These are phyloP conservation scores for Exophiala sp. DNA, from an alignment of 2,329 filamentous ascomycete genomes.

Conservation along the genomic window DNA sequence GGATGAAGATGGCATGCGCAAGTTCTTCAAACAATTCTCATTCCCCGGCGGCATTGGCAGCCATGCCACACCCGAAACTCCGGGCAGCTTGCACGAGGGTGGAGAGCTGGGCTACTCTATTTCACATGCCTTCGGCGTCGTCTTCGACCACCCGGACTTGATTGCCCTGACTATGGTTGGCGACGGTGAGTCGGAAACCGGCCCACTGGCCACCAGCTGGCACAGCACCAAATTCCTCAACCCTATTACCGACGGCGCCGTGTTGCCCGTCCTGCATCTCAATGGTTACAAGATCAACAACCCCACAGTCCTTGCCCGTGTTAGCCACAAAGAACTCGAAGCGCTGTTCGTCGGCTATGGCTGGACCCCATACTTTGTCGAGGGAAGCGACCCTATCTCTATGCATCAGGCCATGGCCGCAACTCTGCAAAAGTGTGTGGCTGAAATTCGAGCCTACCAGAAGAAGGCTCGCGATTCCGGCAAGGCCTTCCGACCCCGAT, in stretches of 20 bases:
- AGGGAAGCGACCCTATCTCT: slow-evolving; percentile 63
- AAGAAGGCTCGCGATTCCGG: slow-evolving; percentile 65
- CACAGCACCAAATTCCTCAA: slow-evolving; percentile 79
- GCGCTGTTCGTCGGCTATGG: slow-evolving; percentile 67
- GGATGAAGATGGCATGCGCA: slow-evolving; percentile 61
- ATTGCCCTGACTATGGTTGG: slow-evolving; percentile 74
- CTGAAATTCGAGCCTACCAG: slow-evolving; percentile 63
- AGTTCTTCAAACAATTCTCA: slow-evolving; percentile 77
- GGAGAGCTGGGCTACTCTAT: slow-evolving; percentile 77
- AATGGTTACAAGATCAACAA: slow-evolving; percentile 87
- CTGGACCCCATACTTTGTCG: slow-evolving; percentile 74
- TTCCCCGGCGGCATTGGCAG: slow-evolving; percentile 74
- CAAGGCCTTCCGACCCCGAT: slow-evolving; percentile 63
- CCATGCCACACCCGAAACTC: slow-evolving; percentile 72
- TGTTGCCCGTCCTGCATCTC: slow-evolving; percentile 69
- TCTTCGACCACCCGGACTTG: slow-evolving; percentile 68
- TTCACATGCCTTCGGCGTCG: slow-evolving; percentile 70
- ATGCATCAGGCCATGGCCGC: slow-evolving; percentile 81
- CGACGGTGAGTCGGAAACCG: slow-evolving; percentile 75
- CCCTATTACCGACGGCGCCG: slow-evolving; percentile 69
- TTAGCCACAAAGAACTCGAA: slow-evolving; percentile 66
- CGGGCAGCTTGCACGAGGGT: slow-evolving; percentile 70
- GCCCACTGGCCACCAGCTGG: slow-evolving; percentile 71
- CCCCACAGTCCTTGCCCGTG: slow-evolving; percentile 65
- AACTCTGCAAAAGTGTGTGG: slow-evolving; percentile 66